Evolutionary conservation across 1,139 yeast genomes (phyloP), one percentile per base, ranked within the genome.

Genomic region (Maudiozyma humilis): DNA sequence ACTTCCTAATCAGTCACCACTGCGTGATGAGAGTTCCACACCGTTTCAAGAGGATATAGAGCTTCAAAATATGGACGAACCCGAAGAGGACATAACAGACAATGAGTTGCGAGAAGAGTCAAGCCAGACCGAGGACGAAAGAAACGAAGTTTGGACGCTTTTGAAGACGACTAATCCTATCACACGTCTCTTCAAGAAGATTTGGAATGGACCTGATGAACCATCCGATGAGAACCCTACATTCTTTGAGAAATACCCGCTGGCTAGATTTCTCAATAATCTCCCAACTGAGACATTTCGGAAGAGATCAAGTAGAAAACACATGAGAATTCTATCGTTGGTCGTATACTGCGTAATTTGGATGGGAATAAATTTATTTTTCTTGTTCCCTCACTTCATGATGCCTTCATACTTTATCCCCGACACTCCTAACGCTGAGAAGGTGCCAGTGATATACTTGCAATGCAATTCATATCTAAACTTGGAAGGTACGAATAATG

Each of bases 401-500:
- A 46, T 46, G 36, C 56, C 60, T 7, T 63, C 66, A 27, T 52
- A 41, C 18, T 57, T 54, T 14, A 43, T 51, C 18, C 50, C 52
- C 3, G 40, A 38, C 4, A 52, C 49, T 25, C 59, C 54, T 13
- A 34, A 44, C 6, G 12, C 4, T 17, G 53, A 51, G 2, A 49
- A 50, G 19, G 43, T 54, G 4, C 56, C 60, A 2, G 58, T 68
- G 4, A 44, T 60, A 1, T 51, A 69, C 7, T 48, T 78, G 17
- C 66, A 76, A 1, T 79, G 86, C 51, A 70, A 69, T 30, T 57
- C 62, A 10, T 62, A 64, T 32, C 65, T 82, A 41, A 52, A 57
- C 42, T 87, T 95, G 95, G 65, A 59, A 38, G 96, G 95, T 0
- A 78, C 76, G 48, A 83, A 85, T 56, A 79, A 76, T 3, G 72